Base-by-base conservation (phyloP, 495 filamentous ascomycete species). In the Aspergillus saccharolyticus region DNA sequence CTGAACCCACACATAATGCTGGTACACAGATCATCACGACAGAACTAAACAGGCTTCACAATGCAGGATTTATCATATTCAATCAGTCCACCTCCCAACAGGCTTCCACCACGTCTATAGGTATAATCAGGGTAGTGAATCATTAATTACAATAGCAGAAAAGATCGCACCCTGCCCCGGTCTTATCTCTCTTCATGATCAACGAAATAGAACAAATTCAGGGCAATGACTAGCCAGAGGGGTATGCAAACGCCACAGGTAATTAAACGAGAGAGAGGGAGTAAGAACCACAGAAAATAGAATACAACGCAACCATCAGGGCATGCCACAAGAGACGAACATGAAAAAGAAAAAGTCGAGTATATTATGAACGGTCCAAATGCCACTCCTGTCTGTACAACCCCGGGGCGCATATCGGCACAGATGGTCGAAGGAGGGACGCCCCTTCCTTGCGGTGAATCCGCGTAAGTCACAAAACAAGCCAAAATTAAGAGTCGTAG, bases 381-480 rank as follows among this genome's bases (percentile, higher is more conserved):
- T 63, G 58, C 61, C 58, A 58, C 61, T 54, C 47, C 55, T 49
- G 42, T 69, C 61, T 66, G 63, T 65, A 60, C 52, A 66, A 66
- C 63, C 64, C 59, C 66, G 47, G 54, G 56, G 56, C 55, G 44
- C 33, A 47, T 33, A 1, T 22, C 42, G 54, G 54, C 33, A 56
- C 21, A 49, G 50, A 62, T 16, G 25, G 48, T 24, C 16, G 52
- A 30, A 47, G 15, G 20, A 49, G 30, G n/a, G n/a, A n/a, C n/a
- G n/a, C 53, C 14, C 17, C 52, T 20, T 57, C 57, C 58, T 58
- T 56, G 57, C 62, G 66, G 62, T 69, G 63, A 57, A 59, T 43
- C 57, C 58, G 57, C 60, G 66, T 64, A 64, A 71, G 70, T 66
- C 64, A 67, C 25, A 70, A 57, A 62, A 63, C 52, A 54, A 58